These are phyloP conservation scores for Neofusicoccum laricinum DNA, from an alignment of 2,329 filamentous ascomycete species.

Conservation along the genomic window DNA sequence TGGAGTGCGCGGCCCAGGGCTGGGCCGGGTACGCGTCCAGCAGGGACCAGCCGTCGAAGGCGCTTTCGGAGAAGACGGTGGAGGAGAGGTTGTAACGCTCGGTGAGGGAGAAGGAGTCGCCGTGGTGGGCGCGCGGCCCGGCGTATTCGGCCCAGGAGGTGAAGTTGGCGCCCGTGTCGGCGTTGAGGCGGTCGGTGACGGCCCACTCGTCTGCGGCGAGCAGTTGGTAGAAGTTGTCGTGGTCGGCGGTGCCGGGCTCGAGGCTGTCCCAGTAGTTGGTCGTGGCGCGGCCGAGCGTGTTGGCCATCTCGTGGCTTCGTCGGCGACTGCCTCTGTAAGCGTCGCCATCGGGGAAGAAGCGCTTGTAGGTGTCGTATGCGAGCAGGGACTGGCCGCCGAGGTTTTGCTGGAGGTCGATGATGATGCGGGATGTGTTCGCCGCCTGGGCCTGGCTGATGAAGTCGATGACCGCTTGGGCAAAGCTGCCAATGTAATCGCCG, in stretches of 20 bases:
- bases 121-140: constrained; percentile 34
- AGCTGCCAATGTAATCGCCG: constrained; percentile 22
- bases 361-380: constrained; percentile 24
- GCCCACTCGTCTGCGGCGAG: background rate
- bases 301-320: constrained; percentile 23
- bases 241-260: constrained; percentile 11
- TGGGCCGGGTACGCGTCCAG: constrained; percentile 3
- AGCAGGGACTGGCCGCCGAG: constrained; percentile 27
- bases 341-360: constrained; percentile 26
- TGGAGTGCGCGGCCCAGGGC: constrained; percentile 35
- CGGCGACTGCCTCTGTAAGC: constrained; percentile 27
- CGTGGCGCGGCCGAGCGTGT: constrained; percentile 20
- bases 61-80: constrained; percentile 13
- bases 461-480: constrained; percentile 32
- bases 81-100: constrained; percentile 21
- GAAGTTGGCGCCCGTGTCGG: constrained; percentile 34
- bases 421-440: constrained; percentile 52
- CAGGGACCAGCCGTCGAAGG: constrained; percentile 28
- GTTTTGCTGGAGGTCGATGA: constrained; percentile 53
- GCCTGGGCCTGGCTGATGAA: constrained; percentile 46
- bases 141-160: constrained; percentile 44
- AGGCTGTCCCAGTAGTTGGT: background rate
- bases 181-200: constrained; percentile 25
- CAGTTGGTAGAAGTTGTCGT: constrained; percentile 24
- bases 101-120: constrained; percentile 38